phyloP scores from a whole-genome alignment of 331 rosid species.

The Pyracantha coccinea region DNA sequence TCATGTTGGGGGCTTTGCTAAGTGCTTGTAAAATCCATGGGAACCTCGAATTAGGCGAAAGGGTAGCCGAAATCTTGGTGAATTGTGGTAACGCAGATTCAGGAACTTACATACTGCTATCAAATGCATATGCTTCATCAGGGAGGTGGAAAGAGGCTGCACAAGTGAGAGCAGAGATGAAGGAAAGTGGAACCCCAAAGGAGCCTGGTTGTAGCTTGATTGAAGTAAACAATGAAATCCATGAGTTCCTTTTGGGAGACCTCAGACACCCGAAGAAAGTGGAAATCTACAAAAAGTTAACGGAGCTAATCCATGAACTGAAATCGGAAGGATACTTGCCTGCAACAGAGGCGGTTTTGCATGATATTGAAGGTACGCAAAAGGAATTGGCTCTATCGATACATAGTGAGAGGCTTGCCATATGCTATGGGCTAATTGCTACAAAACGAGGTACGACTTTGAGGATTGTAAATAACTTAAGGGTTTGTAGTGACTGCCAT shows the following conservation, averaged over 20 bases:
- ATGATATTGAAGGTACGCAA: conserved; percentile 26
- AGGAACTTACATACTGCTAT: conserved; percentile 38
- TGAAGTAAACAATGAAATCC: conserved; percentile 41
- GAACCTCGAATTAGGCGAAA: conserved; percentile 36
- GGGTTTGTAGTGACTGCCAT: conserved; percentile 39
- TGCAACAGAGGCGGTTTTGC: conserved; percentile 23
- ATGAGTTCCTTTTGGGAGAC: conserved; percentile 46
- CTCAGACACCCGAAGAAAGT: conserved; percentile 28
- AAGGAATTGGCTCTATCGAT: conserved; percentile 30
- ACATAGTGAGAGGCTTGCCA: conserved; percentile 42
- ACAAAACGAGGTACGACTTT: conserved; percentile 19
- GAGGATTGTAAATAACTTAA: conserved; percentile 30
- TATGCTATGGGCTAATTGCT: conserved; percentile 33
- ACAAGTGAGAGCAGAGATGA: conserved; percentile 39
- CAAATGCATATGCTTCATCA: conserved; percentile 41
- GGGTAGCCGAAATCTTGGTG: conserved; percentile 31
- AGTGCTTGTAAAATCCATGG: conserved; percentile 43
- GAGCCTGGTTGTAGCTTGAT: conserved; percentile 52
- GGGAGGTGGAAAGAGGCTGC: conserved; percentile 36
- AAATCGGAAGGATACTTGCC: conserved; percentile 31
- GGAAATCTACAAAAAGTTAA: conserved; percentile 29
- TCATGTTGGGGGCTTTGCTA: conserved; percentile 44
- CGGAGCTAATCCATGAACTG: conserved; percentile 20
- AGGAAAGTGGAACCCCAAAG: conserved; percentile 33
- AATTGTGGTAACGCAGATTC: conserved; percentile 33